These are phyloP conservation scores for Collybiopsis luxurians DNA, from an alignment of 768 basidiomycete species.

Conservation along the genomic window DNA sequence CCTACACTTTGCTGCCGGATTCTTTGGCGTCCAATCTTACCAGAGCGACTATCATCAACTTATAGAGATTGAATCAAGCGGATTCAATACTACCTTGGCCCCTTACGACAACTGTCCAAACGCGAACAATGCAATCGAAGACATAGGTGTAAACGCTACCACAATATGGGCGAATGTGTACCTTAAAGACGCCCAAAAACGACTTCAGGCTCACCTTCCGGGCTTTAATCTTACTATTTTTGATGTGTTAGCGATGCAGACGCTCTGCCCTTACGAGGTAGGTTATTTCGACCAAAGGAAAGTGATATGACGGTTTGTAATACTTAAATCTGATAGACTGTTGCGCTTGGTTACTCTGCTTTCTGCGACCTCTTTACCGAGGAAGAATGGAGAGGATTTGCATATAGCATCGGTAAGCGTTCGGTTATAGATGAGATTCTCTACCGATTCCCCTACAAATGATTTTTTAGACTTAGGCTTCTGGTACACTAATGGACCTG, in stretches of 20 bases:
- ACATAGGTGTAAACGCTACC: conserved; percentile 40
- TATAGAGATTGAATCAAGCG: conserved; percentile 54
- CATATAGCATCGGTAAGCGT: conserved; percentile 49
- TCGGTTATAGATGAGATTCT: neutral
- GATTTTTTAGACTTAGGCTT: conserved; percentile 42
- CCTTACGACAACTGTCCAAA: conserved; percentile 70
- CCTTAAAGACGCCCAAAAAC: conserved; percentile 49
- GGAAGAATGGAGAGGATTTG: conserved; percentile 78
- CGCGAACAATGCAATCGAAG: conserved; percentile 39
- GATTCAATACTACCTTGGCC: conserved; percentile 69
- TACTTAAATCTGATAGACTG: conserved; percentile 46
- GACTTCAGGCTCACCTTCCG: conserved; percentile 47
- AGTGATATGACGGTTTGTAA: no score
- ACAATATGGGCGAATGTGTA: conserved; percentile 60
- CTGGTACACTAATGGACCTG: conserved; percentile 69
- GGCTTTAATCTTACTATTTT: conserved; percentile 51
- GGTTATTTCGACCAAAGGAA: neutral
- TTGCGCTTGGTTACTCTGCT: conserved; percentile 71
- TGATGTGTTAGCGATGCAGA: conserved; percentile 61
- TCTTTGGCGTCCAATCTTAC: conserved; percentile 53
- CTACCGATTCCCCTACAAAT: neutral
- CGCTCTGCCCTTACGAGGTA: conserved; percentile 75
- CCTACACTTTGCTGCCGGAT: conserved; percentile 53
- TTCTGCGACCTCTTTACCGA: conserved; percentile 80
- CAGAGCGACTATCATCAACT: conserved; percentile 55